A percentile compares a stretch with the other conserved stretches of the same genome.
Evolutionary conservation across 2,329 filamentous ascomycete genomes (phyloP).

Genomic region (Trichoderma breve): DNA sequence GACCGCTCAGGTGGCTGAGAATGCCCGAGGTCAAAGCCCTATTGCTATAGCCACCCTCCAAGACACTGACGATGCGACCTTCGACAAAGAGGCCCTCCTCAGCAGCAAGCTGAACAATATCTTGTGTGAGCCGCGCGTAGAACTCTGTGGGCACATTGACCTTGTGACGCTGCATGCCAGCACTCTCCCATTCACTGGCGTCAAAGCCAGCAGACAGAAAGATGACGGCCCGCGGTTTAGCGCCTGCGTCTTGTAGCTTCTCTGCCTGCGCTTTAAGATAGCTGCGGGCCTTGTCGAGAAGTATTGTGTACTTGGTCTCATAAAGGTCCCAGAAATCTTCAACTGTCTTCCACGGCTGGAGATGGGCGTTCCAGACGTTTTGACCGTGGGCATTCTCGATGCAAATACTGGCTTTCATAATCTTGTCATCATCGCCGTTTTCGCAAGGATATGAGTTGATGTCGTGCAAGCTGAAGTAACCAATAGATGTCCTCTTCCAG

Average conservation of each 20-base stretch:
- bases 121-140: constrained; percentile 85
- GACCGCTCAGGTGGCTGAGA: constrained; percentile 82
- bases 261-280: constrained; percentile 75
- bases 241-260: constrained; percentile 57
- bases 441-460: constrained; percentile 99
- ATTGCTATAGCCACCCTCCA: constrained; percentile 96
- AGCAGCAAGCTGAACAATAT: constrained; percentile 77
- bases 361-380: constrained; percentile 92
- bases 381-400: constrained; percentile 93
- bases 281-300: constrained; percentile 76
- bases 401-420: constrained; percentile 90
- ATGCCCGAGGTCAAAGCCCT: constrained; percentile 85
- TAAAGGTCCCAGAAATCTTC: constrained; percentile 90
- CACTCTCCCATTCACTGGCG: constrained; percentile 89
- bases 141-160: constrained; percentile 97
- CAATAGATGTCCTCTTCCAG: constrained; percentile 83
- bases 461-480: constrained; percentile 95
- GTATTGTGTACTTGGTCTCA: constrained; percentile 68
- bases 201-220: constrained; percentile 97
- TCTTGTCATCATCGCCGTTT: constrained; percentile 86
- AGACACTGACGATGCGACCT: constrained; percentile 84
- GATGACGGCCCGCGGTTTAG: constrained; percentile 76
- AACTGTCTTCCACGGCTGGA: constrained; percentile 80
- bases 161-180: constrained; percentile 91
- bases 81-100: constrained; percentile 76